Evolutionary conservation across 768 basidiomycete genomes (phyloP).

Genomic region (Coprinopsis cinerea): DNA sequence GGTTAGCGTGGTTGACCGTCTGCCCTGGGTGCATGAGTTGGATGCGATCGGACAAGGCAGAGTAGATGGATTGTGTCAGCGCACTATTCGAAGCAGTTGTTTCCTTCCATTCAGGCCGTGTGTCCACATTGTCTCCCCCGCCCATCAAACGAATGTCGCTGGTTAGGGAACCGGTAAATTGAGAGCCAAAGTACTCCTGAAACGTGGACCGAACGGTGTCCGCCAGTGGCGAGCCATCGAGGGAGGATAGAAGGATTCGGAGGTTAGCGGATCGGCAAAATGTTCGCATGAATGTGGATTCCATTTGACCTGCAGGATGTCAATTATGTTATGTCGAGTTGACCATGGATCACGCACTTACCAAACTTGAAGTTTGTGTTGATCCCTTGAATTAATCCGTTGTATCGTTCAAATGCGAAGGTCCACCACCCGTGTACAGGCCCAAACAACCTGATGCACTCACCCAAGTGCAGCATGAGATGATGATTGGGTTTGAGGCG

Average conservation of each 20-base stretch:
- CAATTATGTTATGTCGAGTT: background rate
- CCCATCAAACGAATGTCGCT: too few species aligned
- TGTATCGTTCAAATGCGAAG: slow-evolving; percentile 21
- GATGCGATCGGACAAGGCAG: too few species aligned
- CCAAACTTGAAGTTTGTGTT: slow-evolving; percentile 7
- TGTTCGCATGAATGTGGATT: slow-evolving; percentile 7
- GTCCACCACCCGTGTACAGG: slow-evolving; percentile 32
- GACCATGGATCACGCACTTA: background rate
- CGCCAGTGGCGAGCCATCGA: background rate
- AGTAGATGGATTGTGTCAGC: too few species aligned
- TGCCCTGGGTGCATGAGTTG: too few species aligned
- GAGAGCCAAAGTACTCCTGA: background rate
- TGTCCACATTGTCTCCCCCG: too few species aligned
- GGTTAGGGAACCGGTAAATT: too few species aligned
- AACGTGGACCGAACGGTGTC: background rate
- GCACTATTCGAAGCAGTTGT: too few species aligned
- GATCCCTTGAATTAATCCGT: slow-evolving; percentile 5
- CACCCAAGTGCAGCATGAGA: slow-evolving; percentile 29
- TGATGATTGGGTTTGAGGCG: slow-evolving; percentile 33
- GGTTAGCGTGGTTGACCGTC: too few species aligned
- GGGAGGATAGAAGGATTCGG: background rate
- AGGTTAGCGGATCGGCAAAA: slow-evolving; percentile 6
- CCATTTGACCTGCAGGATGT: background rate
- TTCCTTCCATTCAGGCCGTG: too few species aligned
- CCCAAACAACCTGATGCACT: slow-evolving; percentile 26